Evolutionary conservation across 2,329 filamentous ascomycete species (phyloP), one percentile per base, ranked within the genome.

Genomic region (Colletotrichum eremochloae): DNA sequence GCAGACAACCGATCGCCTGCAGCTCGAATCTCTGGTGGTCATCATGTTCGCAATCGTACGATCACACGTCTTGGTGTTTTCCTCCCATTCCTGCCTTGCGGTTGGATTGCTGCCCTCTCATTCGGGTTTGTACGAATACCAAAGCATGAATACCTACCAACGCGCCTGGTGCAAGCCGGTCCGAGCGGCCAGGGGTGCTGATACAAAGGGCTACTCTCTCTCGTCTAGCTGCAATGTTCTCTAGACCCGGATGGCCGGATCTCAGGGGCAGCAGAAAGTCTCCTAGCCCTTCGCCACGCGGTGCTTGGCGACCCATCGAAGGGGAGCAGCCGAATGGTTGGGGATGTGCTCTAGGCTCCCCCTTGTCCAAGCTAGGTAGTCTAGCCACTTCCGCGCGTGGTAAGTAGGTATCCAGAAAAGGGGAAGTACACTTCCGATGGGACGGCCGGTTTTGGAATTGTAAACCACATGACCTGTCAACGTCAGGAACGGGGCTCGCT

Each of bases 311-410:
- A 67, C 73, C 73, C 73, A 73, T 67, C 55, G 20, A 74, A 71
- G 73, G 71, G 73, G 73, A 73, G 55, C 65, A 74, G 73, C 73
- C 73, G 73, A 74, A 74, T 74, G 73, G 73, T 48, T 74, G 73
- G 71, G 73, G 67, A 74, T 73, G 52, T 48, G 56, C 56, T 62
- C 44, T 48, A 42, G 63, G 33, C 52, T 50, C 56, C 61, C 65
- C 70, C 65, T 68, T 63, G 70, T 57, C 61, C 38, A 70, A 58
- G 33, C 70, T 63, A 73, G 44, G 62, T 63, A 18, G 53, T 24
- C 70, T 66, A 73, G 46, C 71, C 68, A n/a, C 52, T 60, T 71
- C 44, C 50, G 44, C 65, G 50, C 24, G 42, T 50, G 50, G 68
- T 60, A 58, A 55, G 58, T 14, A 42, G 14, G 40, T 42, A 64